phyloP scores from a whole-genome alignment of 306 rosid species.

The Quercus parvula region DNA sequence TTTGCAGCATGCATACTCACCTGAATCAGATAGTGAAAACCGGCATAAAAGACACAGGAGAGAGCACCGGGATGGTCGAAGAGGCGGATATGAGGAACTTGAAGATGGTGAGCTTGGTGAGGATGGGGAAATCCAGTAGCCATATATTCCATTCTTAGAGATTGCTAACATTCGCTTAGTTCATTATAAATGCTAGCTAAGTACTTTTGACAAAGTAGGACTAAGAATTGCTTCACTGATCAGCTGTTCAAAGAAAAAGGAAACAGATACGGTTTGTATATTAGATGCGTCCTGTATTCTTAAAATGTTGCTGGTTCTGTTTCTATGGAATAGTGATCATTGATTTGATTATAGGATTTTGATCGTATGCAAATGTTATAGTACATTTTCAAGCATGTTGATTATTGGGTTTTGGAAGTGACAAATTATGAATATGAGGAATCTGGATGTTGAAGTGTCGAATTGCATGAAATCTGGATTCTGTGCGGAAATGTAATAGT shows the following conservation, averaged over 20 bases:
- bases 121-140: constrained; percentile 66
- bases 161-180: constrained; percentile 8
- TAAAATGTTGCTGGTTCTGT: not conserved
- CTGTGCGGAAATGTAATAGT: no score
- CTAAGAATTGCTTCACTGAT: not conserved
- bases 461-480: no score
- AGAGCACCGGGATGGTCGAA: constrained; percentile 77
- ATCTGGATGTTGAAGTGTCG: no score
- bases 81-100: constrained; percentile 68
- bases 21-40: constrained; percentile 82
- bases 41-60: constrained; percentile 87
- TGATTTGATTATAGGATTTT: not conserved
- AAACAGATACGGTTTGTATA: not conserved
- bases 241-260: not conserved
- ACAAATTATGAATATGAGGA: no score
- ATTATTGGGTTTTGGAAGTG: no score
- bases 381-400: no score
- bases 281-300: not conserved
- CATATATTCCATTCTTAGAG: not conserved
- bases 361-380: not conserved
- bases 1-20: constrained; percentile 83
- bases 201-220: not conserved
- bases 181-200: not conserved
- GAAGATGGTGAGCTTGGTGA: constrained; percentile 99
- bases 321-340: not conserved